Conservation (phyloP, 208 protist species). For the Tritrichomonas foetus region DNA sequence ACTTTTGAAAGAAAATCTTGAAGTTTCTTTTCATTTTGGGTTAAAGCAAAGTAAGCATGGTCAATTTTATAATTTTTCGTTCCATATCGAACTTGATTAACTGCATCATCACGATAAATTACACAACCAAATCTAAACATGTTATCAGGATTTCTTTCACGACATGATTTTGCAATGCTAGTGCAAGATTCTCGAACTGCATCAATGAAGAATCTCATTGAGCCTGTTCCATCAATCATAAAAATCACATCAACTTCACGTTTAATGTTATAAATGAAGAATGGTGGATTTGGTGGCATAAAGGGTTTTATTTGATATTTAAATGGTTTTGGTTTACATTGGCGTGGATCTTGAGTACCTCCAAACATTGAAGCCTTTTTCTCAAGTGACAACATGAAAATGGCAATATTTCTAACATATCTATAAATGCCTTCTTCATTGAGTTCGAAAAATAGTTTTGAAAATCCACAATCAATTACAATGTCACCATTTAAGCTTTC, state of each 20-base stretch:
- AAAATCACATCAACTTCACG: not conserved
- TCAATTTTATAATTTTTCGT: no score
- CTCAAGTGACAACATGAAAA: not conserved
- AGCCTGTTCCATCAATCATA: not conserved
- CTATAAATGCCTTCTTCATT: not conserved
- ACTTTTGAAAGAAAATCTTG: not conserved
- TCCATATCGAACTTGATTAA: no score
- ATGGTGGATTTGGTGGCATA: not conserved
- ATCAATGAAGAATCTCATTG: not conserved
- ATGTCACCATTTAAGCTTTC: not conserved
- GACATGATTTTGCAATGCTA: no score
- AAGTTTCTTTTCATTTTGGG: no score
- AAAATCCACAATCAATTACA: not conserved
- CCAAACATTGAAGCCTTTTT: not conserved
- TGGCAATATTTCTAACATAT: not conserved
- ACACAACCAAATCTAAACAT: no score
- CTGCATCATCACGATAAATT: no score
- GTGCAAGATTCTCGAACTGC: no score
- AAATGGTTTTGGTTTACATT: not conserved
- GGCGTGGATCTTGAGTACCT: not conserved
- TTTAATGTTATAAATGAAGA: not conserved
- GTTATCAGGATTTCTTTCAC: no score
- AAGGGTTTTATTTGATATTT: not conserved
- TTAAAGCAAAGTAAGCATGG: no score
- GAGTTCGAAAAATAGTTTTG: not conserved